Evolutionary conservation across 2,329 filamentous ascomycete genomes (phyloP), one percentile per base, ranked within the genome.

Genomic region (Verticillium zaregamsianum): DNA sequence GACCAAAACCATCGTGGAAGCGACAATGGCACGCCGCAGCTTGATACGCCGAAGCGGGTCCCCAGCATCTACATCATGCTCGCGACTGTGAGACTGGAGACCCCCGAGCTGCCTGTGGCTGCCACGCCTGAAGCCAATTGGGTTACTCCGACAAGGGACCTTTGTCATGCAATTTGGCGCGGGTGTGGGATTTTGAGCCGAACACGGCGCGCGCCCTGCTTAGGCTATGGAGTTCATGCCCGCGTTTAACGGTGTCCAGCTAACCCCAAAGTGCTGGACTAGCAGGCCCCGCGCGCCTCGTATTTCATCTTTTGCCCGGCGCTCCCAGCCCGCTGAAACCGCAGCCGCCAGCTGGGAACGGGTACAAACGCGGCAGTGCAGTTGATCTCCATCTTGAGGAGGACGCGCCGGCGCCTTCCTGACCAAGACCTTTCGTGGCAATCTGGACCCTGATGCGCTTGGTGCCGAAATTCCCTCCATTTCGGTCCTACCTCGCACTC

Each of bases 151-250:
- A 71, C 69, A 72, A 66, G 70, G 69, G 61, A 23, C 62, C 67
- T 63, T 66, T 68, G 66, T 69, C 68, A 72, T 74, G 69, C 68
- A 70, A 70, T 72, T 71, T 74, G 70, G 69, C 69, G 70, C 72
- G 72, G 69, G 68, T 68, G 69, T 67, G 70, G 66, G 67, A 69
- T 67, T 66, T 63, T 63, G 39, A 55, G 57, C 61, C 65, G 64
- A 65, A 66, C 66, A 65, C 67, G 49, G 32, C 35, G 55, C 35
- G 55, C 40, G 45, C 45, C 45, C 45, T 49, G 9, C 45, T 23
- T 20, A 23, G 20, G 45, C 45, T 5, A 49, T 12, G 20, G 45
- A n/a, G 45, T n/a, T 14, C 14, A 40, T 55, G 45, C 66, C 68
- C 71, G 71, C 71, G 73, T 72, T 68, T 71, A 74, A 67, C 40